Evolutionary conservation across 257 asterid genomes (phyloP).

Genomic region (Cruciata laevipes): DNA sequence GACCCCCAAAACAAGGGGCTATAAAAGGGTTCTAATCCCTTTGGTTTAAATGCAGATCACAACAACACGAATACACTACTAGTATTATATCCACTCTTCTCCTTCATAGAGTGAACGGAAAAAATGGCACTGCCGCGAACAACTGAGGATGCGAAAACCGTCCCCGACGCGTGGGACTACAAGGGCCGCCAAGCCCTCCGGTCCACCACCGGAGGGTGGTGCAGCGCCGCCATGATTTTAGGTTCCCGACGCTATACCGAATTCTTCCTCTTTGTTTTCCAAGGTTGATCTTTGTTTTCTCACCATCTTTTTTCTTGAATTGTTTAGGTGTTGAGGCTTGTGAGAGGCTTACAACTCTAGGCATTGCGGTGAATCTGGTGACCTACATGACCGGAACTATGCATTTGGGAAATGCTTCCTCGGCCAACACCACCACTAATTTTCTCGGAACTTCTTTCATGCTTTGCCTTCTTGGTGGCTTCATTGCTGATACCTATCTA

Average conservation of each 20-base stretch:
- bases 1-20: constrained; percentile 11
- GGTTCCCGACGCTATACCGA: constrained; percentile 30
- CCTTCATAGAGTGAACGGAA: background rate
- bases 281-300: background rate
- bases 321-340: constrained; percentile 54
- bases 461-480: constrained; percentile 81
- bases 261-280: background rate
- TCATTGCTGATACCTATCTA: constrained; percentile 69
- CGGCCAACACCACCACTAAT: constrained; percentile 76
- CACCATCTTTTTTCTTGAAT: background rate
- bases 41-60: constrained; percentile 4
- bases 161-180: constrained; percentile 78
- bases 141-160: constrained; percentile 40
- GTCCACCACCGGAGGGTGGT: constrained; percentile 82
- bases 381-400: constrained; percentile 75
- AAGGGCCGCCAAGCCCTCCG: constrained; percentile 58
- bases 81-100: background rate
- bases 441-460: constrained; percentile 85
- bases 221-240: constrained; percentile 72
- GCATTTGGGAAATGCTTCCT: constrained; percentile 77
- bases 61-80: background rate
- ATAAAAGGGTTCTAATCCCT: constrained; percentile 16
- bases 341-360: constrained; percentile 79
- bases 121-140: constrained; percentile 59
- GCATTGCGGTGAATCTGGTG: constrained; percentile 82